Conservation (phyloP, 2,329 filamentous ascomycete species). For the Hymenoscyphus albidus region DNA sequence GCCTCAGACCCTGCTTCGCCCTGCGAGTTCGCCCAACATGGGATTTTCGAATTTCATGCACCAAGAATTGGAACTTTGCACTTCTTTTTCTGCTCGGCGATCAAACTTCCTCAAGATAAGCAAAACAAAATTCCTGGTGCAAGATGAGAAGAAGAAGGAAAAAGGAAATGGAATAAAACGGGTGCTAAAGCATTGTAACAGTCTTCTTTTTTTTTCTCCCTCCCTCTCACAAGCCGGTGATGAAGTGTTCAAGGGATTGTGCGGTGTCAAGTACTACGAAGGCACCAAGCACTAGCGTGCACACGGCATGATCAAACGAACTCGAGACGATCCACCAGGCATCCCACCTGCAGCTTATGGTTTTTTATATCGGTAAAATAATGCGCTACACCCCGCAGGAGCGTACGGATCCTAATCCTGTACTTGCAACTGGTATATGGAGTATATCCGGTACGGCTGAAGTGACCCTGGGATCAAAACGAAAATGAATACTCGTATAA, state of each 20-base stretch:
- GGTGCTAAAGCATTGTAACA: background rate
- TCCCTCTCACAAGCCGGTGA: slow-evolving; percentile 1
- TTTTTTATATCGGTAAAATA: background rate
- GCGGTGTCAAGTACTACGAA: background rate
- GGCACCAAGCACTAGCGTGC: background rate
- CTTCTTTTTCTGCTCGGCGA: background rate
- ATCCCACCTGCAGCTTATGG: background rate
- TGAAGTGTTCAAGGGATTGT: slow-evolving; percentile 1
- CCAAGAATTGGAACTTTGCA: background rate
- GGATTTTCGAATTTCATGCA: background rate
- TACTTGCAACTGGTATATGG: background rate
- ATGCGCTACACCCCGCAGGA: background rate
- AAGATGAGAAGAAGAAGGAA: background rate
- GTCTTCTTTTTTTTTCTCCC: background rate
- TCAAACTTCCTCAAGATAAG: background rate
- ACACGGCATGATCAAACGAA: slow-evolving; percentile 4
- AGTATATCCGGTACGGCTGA: background rate
- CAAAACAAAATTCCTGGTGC: background rate
- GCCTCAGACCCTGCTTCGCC: slow-evolving; percentile 7
- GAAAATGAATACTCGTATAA: background rate
- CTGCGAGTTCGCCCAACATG: background rate
- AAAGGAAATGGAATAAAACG: background rate
- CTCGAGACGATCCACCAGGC: slow-evolving; percentile 3
- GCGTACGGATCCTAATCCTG: background rate
- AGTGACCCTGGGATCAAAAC: background rate